Percentiles rank a stretch among this genome's conserved stretches.
Conservation (phyloP, 2,329 filamentous ascomycete genomes). For the Exophiala dermatitidis region DNA sequence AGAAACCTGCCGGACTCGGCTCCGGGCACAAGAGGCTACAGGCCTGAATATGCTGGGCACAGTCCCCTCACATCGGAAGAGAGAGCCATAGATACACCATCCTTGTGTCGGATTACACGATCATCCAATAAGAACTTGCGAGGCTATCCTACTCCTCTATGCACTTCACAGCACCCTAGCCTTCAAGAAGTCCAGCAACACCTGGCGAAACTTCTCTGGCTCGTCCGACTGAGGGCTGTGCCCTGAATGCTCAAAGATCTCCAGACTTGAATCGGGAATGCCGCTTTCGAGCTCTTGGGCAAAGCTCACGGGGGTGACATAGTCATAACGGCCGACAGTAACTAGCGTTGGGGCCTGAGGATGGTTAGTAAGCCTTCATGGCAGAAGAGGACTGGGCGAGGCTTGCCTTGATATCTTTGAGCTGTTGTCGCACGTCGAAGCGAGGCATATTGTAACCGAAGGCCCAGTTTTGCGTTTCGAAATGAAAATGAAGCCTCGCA, state of each 20-base stretch:
- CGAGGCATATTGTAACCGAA: conserved; percentile 11
- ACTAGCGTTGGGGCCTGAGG: conserved; percentile 10
- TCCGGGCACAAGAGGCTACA: too few relatives aligned
- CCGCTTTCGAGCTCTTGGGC: conserved; percentile 4
- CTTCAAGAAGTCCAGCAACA: conserved; percentile 7
- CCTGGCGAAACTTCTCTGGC: conserved; percentile 7
- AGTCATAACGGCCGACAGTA: conserved; percentile 12
- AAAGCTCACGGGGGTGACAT: conserved; percentile 7
- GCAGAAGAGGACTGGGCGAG: background rate
- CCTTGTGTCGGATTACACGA: too few relatives aligned
- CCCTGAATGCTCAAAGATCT: conserved; percentile 13
- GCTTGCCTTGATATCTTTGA: conserved; percentile 8
- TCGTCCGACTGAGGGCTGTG: conserved; percentile 15
- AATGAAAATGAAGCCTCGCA: conserved; percentile 1
- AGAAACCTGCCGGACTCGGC: too few relatives aligned
- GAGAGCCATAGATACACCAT: too few relatives aligned
- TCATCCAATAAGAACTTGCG: too few relatives aligned
- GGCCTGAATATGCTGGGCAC: too few relatives aligned
- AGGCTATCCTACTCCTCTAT: too few relatives aligned
- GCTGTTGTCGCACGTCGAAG: conserved; percentile 11
- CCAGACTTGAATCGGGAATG: conserved; percentile 5
- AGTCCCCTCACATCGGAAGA: too few relatives aligned
- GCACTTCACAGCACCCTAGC: background rate
- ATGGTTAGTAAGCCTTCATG: background rate
- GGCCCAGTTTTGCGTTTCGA: conserved; percentile 12